Evolutionary conservation across 192 early-diverging fungal species (phyloP).

Genomic region (Coemansia sp.): DNA sequence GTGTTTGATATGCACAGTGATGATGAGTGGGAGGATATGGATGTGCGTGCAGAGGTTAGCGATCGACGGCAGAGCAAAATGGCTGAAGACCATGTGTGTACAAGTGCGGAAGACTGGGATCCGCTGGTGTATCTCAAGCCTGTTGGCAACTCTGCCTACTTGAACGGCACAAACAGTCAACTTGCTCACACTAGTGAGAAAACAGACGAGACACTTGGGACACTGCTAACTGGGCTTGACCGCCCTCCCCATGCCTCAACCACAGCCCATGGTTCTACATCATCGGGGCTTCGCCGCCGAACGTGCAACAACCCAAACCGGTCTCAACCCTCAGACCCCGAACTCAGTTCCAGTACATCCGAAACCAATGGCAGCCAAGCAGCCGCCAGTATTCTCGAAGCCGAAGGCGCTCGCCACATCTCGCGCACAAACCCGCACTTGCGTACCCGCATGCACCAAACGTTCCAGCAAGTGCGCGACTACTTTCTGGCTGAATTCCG

Average conservation of each 20-base stretch:
- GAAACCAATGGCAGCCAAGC: conserved; percentile 10
- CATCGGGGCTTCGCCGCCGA: conserved; percentile 16
- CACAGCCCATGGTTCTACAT: neutral
- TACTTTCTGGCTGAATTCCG: conserved; percentile 48
- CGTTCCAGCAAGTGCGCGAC: conserved; percentile 37
- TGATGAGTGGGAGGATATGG: conserved; percentile 7
- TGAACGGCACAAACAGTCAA: neutral
- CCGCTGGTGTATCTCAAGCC: conserved; percentile 34
- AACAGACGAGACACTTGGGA: conserved; percentile 18
- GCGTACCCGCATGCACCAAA: conserved; percentile 6
- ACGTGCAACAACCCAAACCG: neutral
- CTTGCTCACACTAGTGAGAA: neutral
- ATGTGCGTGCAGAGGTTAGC: neutral
- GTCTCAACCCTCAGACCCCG: neutral
- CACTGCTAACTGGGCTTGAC: conserved; percentile 22
- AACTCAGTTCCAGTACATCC: neutral
- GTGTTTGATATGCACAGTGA: neutral
- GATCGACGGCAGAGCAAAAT: conserved; percentile 5
- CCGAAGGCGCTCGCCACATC: conserved; percentile 10
- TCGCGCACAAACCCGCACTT: neutral
- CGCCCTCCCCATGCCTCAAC: neutral
- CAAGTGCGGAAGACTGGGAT: conserved; percentile 17
- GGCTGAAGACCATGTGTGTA: neutral
- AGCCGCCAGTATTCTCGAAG: conserved; percentile 23
- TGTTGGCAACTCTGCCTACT: neutral